phyloP scores from a whole-genome alignment of 495 filamentous ascomycete genomes.

The Penicillium flavigenum region DNA sequence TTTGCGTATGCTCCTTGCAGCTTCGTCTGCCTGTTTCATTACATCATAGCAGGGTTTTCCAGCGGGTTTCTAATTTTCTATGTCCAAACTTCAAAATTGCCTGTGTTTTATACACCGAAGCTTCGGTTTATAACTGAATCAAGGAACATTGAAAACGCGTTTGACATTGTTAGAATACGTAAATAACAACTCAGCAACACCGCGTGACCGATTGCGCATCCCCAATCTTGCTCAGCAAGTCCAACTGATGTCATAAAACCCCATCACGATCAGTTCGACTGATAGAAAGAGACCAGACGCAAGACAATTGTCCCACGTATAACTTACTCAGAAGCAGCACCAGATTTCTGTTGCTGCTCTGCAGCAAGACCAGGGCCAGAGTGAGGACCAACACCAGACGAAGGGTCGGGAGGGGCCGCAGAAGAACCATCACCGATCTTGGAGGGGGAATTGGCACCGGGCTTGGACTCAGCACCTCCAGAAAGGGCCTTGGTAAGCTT shows the following conservation, averaged over 20 bases:
- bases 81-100: slow-evolving; percentile 1
- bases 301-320: not conserved
- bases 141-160: not conserved
- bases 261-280: not conserved
- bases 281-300: not conserved
- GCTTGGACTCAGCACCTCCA: not conserved
- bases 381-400: slow-evolving; percentile 12
- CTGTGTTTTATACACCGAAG: slow-evolving; percentile 1
- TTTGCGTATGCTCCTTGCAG: not conserved
- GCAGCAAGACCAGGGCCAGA: slow-evolving; percentile 9
- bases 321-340: not conserved
- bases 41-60: not conserved
- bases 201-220: not conserved
- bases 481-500: slow-evolving; percentile 21
- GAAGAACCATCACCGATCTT: not conserved
- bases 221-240: not conserved
- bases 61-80: not conserved
- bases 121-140: not conserved
- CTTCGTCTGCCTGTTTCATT: slow-evolving; percentile 4
- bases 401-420: slow-evolving; percentile 8
- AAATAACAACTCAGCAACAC: slow-evolving; percentile 9
- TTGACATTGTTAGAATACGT: slow-evolving; percentile 11
- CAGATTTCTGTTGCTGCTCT: not conserved
- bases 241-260: not conserved
- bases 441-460: not conserved